Evolutionary conservation across 345 rosid species (phyloP).

Genomic region (Salix koriyanagi): DNA sequence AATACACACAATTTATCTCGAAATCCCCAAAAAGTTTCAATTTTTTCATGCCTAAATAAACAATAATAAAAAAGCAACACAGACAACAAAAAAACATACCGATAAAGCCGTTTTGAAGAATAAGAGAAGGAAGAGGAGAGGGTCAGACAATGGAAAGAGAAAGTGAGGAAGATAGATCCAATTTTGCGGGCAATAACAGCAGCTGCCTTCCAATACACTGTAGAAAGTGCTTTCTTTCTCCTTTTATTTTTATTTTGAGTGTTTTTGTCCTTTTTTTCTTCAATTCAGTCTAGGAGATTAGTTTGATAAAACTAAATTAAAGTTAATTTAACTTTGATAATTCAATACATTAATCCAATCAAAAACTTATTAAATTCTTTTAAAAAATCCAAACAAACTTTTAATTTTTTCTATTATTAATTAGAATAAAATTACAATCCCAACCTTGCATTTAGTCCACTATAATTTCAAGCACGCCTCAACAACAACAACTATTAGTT

Average conservation of each 20-base stretch:
- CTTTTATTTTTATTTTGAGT: neutral
- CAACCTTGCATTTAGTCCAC: no score
- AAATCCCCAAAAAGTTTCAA: neutral
- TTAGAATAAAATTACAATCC: no score
- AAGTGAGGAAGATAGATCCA: slow-evolving; percentile 15
- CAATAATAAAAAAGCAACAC: neutral
- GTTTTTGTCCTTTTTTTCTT: neutral
- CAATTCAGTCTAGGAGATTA: no score
- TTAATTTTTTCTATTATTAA: no score
- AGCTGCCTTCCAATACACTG: neutral
- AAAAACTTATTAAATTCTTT: no score
- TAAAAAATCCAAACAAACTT: no score
- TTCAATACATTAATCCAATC: no score
- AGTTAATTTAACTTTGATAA: no score
- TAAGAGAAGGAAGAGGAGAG: neutral
- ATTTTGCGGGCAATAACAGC: slow-evolving; percentile 3
- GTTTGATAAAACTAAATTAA: no score
- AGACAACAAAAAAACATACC: slow-evolving; percentile 20
- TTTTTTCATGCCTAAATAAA: neutral
- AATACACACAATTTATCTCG: neutral
- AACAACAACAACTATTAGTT: no score
- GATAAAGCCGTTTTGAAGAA: neutral
- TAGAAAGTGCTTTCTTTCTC: neutral
- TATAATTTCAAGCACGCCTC: no score
- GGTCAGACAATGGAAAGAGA: slow-evolving; percentile 13